Evolutionary conservation across 805 yeast species (phyloP), one percentile per base, ranked within the genome.

Genomic region (Wickerhamomyces canadensis): DNA sequence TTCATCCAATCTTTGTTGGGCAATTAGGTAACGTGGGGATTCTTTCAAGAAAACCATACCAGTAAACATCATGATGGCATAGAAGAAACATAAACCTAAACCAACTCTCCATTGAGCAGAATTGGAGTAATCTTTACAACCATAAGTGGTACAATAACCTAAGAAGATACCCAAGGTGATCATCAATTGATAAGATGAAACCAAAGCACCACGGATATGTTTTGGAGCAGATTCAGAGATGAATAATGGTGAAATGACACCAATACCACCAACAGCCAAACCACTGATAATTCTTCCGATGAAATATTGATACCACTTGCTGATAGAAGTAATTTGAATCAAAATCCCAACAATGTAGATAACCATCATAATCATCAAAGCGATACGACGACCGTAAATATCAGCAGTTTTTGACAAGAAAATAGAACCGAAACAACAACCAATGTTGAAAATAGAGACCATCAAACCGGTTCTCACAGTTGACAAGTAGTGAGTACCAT

Each of bases 81-180:
- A 71, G 22, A 65, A 64, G 49, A 70, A 72, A 52, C 70, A 66
- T 44, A 76, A 60, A 43, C 81, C 82, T 54, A 80, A 65, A 40
- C 83, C 84, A 48, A 80, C 70, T 74, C 87, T 77, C 87, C 87
- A 81, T 64, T 78, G 83, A 10, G 61, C 86, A 29, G 89, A 80
- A 66, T 81, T 80, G 54, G 73, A 68, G 56, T 62, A 64, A 22
- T 38, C 47, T 44, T 74, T 72, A 42, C 85, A 77, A 60, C 86
- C 88, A 58, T 71, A 81, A 41, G 76, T 78, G 36, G 80, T 69
- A 63, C 86, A 80, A 71, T 80, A 80, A 59, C 88, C 89, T 48
- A 81, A 65, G 64, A 81, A 80, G 52, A 81, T 81, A 65, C 87
- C 88, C 34, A 74, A 62, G 29, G 87, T 80, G 46, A 80, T 74